A percentile compares a stretch with the other conserved stretches of the same genome.
These are phyloP conservation scores for Tylopilus subfusipes DNA, from an alignment of 768 basidiomycete genomes.

Conservation along the genomic window DNA sequence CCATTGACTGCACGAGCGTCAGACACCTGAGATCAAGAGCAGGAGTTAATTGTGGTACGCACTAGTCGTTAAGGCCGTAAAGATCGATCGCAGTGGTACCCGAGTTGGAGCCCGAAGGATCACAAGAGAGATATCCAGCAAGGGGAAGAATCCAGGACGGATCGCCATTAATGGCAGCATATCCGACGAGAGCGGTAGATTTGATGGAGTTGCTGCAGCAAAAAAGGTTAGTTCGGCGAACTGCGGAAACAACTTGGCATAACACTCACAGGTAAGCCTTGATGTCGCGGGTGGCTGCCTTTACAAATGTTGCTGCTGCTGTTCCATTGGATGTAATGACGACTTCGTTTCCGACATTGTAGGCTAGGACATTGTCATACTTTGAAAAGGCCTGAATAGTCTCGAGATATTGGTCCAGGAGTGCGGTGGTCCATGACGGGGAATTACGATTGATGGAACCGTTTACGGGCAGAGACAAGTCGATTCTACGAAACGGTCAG, in stretches of 20 bases:
- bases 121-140: constrained; percentile 80
- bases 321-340: constrained; percentile 54
- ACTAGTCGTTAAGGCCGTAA: constrained; percentile 88
- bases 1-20: constrained; percentile 58
- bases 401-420: constrained; percentile 71
- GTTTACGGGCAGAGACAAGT: constrained; percentile 79
- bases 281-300: constrained; percentile 86
- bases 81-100: constrained; percentile 71
- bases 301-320: constrained; percentile 71
- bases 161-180: constrained; percentile 78
- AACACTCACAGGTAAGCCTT: constrained; percentile 76
- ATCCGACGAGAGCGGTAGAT: constrained; percentile 71
- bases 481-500: constrained; percentile 53
- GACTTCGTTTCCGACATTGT: constrained; percentile 86
- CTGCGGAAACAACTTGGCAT: background rate
- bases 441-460: constrained; percentile 74
- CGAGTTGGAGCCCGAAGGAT: constrained; percentile 48
- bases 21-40: background rate
- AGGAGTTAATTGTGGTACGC: constrained; percentile 26
- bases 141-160: constrained; percentile 58
- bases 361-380: constrained; percentile 88
- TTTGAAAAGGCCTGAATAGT: constrained; percentile 79
- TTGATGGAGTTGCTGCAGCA: constrained; percentile 53
- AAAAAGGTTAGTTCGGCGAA: background rate
- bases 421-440: constrained; percentile 78